Base-by-base conservation (phyloP, 73 alveolate genomes). In the Blepharisma japonicum region DNA sequence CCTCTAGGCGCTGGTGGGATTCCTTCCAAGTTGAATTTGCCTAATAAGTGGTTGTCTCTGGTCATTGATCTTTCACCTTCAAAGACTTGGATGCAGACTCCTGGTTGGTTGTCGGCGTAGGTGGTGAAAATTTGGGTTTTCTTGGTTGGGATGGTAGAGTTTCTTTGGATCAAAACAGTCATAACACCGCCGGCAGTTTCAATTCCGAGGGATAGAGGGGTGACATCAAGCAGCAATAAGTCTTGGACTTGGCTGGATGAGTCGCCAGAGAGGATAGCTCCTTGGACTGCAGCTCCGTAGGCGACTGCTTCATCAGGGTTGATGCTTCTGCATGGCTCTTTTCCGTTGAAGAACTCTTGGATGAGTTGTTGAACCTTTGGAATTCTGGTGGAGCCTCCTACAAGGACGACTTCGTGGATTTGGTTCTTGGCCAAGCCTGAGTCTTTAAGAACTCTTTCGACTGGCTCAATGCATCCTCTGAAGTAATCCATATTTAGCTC, bases 301-400 rank as follows among this genome's bases (percentile, higher is more conserved):
- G 99, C 99, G 71, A 97, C 98, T 5, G 99, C 99, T 81, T 94
- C 98, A 83, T 95, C 98, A 7, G 99, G 99, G 88, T 96, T 93
- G 86, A 96, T 96, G 56, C 94, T 77, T 81, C 86, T 78, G 88
- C 84, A 85, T 49, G 91, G 94, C 74, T 82, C 94, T 81, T 90
- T 94, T 50, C 98, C 97, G 68, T 90, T 87, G 91, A 94, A 94
- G 93, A 86, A 94, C 68, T 94, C 98, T 77, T 82, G 88, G 77
- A 90, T 81, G 85, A 90, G 46, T 14, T 68, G 71, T 53, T 81
- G 81, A 45, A 86, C 84, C 54, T 90, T 84, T 80, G 94, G 95
- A 92, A 54, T 85, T 81, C 90, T 91, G 81, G 87, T 94, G 87
- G 94, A 95, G 83, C 87, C 96, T 71, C 97, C 92, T 46, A 93